Base-by-base conservation (phyloP, 2,329 filamentous ascomycete species). In the Colletotrichum ledebouriae region DNA sequence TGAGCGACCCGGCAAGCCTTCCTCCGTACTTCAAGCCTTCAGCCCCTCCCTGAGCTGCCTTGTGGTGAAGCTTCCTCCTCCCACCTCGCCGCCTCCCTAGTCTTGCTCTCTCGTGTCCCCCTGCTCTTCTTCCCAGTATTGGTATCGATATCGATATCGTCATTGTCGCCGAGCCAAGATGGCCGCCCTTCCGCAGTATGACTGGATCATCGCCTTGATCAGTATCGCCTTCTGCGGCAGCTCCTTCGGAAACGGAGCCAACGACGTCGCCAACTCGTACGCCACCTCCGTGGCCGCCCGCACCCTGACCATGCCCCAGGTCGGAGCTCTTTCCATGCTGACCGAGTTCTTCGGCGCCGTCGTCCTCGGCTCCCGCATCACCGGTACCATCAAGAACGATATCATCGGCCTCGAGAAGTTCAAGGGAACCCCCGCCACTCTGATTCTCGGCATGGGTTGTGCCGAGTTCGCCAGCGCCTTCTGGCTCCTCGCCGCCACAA, bases 261-360 rank as follows among this genome's bases (percentile, higher is more conserved):
- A 70, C 65, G 68, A 70, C 65, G 68, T 70, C 44, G 59, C 65
- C 37, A 87, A 86, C 74, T 80, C 84, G 0, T 87, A 85, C 76
- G 85, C 85, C 34, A 85, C 83, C 20, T 83, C 80, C 3, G 83
- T 87, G 39, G 84, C 84, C 13, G 84, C 85, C 4, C 77, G 80
- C 29, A 85, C 84, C 42, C 78, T 87, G 72, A 83, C 82, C 44
- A 85, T 86, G 83, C 78, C 80, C 57, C 83, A 85, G 73, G 84
- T 80, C 72, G 84, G 84, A 70, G 73, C 86, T 25, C 75, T 87
- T 20, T 80, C 84, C 60, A 78, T 81, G 29, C 71, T 81, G 67
- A 86, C 84, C 17, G 85, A 87, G 72, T 83, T 87, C 71, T 75
- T 84, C 12, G 85, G 85, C 64, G 85, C 84, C n/a, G 81, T 86